These are phyloP conservation scores for Ulota crispa DNA, from an alignment of 225 moss, liverwort and hornwort species.

Conservation along the genomic window DNA sequence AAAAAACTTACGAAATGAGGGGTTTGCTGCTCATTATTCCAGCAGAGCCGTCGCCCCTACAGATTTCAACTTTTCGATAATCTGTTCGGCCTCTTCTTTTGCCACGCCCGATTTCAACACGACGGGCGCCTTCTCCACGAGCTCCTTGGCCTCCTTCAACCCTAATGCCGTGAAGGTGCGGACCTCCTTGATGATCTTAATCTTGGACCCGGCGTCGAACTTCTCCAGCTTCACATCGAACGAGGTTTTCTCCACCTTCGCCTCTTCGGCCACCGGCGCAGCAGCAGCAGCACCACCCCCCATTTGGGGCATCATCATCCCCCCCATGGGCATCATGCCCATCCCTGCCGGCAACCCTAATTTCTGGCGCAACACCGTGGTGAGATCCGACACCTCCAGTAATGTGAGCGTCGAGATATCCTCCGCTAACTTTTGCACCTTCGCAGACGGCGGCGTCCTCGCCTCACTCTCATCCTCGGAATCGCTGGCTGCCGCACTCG, in stretches of 20 bases:
- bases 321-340: slow-evolving; percentile 86
- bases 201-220: slow-evolving; percentile 82
- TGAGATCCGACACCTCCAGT: slow-evolving; percentile 85
- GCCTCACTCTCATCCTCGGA: slow-evolving; percentile 77
- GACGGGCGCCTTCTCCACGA: slow-evolving; percentile 89
- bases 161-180: slow-evolving; percentile 84
- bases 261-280: slow-evolving; percentile 52
- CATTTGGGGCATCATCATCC: slow-evolving; percentile 75
- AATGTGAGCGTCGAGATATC: slow-evolving; percentile 84
- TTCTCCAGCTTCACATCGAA: slow-evolving; percentile 94
- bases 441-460: slow-evolving; percentile 65
- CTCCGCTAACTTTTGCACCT: slow-evolving; percentile 75
- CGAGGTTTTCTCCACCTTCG: slow-evolving; percentile 75
- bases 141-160: slow-evolving; percentile 92
- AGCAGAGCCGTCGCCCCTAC: slow-evolving; percentile 82
- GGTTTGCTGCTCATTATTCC: slow-evolving; percentile 52
- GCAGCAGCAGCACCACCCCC: slow-evolving; percentile 44
- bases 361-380: slow-evolving; percentile 69
- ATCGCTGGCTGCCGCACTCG: slow-evolving; percentile 52
- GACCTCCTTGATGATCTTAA: slow-evolving; percentile 96
- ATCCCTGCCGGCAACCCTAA: slow-evolving; percentile 68
- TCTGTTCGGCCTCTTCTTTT: slow-evolving; percentile 90
- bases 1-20: slow-evolving; percentile 2
- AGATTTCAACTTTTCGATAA: slow-evolving; percentile 83
- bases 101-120: slow-evolving; percentile 83